phyloP scores from a whole-genome alignment of 1,284 basidiomycete species.

The Sporisorium scitamineum region DNA sequence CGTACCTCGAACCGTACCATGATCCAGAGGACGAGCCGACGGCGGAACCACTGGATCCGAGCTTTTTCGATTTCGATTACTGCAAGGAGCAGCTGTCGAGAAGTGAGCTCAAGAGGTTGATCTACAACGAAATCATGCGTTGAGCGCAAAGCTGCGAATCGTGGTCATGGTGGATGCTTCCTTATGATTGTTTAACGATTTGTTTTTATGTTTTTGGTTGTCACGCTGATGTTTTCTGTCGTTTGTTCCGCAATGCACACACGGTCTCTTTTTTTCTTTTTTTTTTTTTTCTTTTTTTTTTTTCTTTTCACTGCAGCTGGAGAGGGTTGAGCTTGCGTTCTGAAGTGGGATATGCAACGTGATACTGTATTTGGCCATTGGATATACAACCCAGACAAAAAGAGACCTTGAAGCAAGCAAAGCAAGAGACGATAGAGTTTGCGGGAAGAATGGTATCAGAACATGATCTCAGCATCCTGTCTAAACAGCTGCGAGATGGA shows the following conservation, averaged over 20 bases:
- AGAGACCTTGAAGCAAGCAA: no score
- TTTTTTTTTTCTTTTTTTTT: no score
- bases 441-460: constrained; percentile 22
- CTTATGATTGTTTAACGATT: not conserved
- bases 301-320: not conserved
- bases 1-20: constrained; percentile 67
- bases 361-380: not conserved
- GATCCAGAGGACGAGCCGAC: constrained; percentile 68
- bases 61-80: constrained; percentile 67
- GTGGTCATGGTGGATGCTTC: not conserved
- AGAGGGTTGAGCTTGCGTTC: not conserved
- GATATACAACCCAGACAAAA: constrained; percentile 1
- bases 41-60: constrained; percentile 63
- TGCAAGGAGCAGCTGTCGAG: constrained; percentile 71
- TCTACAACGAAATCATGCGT: constrained; percentile 63
- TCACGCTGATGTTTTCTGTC: constrained; percentile 1
- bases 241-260: constrained; percentile 10
- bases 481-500: constrained; percentile 69
- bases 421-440: not conserved
- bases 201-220: constrained; percentile 7
- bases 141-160: no score
- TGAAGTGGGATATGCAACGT: not conserved
- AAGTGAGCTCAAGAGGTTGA: constrained; percentile 65
- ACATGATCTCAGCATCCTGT: constrained; percentile 66
- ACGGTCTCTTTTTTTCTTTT: no score